Base-by-base conservation (phyloP, 169 alveolate genomes). In the Plasmodium berghei region DNA sequence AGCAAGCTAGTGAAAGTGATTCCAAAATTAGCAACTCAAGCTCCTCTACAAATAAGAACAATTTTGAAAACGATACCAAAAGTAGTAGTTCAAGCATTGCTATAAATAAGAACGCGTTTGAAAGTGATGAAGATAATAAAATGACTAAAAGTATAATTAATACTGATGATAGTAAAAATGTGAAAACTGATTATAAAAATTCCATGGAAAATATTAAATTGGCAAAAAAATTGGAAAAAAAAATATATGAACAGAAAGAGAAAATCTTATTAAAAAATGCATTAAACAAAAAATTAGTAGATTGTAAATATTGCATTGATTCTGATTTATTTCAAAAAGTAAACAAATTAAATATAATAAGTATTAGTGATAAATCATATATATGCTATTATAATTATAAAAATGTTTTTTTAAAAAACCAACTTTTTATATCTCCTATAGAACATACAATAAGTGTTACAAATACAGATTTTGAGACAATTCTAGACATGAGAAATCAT, bases 321-420 rank as follows among this genome's bases (percentile, higher is more conserved):
- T 86, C 91, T 18, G 72, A 70, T 55, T 59, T 73, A 1, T 86
- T 86, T 72, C 16, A 49, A 22, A 86, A 86, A 86, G 24, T 86
- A 59, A 86, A 86, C 34, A 86, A 86, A 86, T 71, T 86, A 54
- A 86, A 86, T 86, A 61, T 86, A 56, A 71, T 86, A 14, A 86
- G 91, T 42, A 86, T 86, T 63, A 86, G 91, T 62, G 52, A 86
- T 22, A 86, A 49, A 28, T 86, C 91, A 48, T 86, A 86, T 54
- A 71, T 86, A 66, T 86, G 91, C 71, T 86, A 86, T 73, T 86
- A 86, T 59, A 86, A 71, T 86, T 86, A 86, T 24, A 86, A 66
- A 72, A 86, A 86, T 71, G 63, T 86, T 1, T 86, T 86, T 70
- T 86, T 86, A 59, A 86, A 86, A 61, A 70, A 86, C 20, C 91